Conservation (phyloP, 495 filamentous ascomycete genomes). For the Venustampulla echinocandica region DNA sequence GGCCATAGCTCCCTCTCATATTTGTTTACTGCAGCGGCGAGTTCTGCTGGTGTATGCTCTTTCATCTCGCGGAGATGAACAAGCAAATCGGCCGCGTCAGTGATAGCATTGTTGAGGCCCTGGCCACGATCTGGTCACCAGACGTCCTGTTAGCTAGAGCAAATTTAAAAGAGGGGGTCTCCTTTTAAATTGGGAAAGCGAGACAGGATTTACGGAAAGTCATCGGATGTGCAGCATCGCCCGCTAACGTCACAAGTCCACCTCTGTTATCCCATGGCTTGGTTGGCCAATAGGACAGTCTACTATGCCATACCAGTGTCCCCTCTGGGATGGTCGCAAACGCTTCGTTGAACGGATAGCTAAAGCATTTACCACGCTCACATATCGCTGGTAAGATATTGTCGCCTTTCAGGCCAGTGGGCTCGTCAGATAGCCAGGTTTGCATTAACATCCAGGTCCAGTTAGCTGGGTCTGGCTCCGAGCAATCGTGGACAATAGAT, state of each 20-base stretch:
- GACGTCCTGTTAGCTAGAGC: not conserved
- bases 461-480: slow-evolving; percentile 14
- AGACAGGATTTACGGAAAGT: slow-evolving; percentile 36
- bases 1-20: slow-evolving; percentile 32
- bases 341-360: slow-evolving; percentile 18
- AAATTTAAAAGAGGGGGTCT: too few relatives aligned
- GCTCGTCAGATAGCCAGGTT: slow-evolving; percentile 16
- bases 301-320: slow-evolving; percentile 16
- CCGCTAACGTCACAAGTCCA: slow-evolving; percentile 39
- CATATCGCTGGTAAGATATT: slow-evolving; percentile 9
- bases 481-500: slow-evolving; percentile 17
- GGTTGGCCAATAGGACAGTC: slow-evolving; percentile 25
- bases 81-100: slow-evolving; percentile 30
- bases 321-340: slow-evolving; percentile 14
- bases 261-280: slow-evolving; percentile 30
- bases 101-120: slow-evolving; percentile 40
- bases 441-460: slow-evolving; percentile 22
- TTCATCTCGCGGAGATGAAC: slow-evolving; percentile 22
- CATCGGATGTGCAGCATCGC: slow-evolving; percentile 54
- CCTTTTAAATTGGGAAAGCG: slow-evolving; percentile 10
- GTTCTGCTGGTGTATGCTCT: slow-evolving; percentile 15
- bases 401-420: slow-evolving; percentile 6
- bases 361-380: slow-evolving; percentile 7
- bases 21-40: slow-evolving; percentile 16
- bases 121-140: slow-evolving; percentile 33